A percentile compares a stretch with the other conserved stretches of the same genome.
Evolutionary conservation across 352 stramenopile species (phyloP).

Genomic region (Phytophthora crassamura): DNA sequence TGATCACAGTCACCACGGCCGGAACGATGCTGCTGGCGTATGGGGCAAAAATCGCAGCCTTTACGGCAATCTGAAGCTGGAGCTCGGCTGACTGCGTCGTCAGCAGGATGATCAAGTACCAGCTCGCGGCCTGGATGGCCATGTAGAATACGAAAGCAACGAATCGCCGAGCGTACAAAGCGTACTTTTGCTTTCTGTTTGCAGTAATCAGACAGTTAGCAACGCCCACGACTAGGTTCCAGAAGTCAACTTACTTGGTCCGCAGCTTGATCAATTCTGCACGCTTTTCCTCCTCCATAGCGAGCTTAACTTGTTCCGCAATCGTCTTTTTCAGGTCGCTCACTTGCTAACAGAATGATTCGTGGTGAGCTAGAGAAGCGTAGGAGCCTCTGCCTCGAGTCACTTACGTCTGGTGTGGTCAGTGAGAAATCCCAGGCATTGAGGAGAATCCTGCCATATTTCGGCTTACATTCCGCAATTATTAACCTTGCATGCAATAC

Average conservation of each 20-base stretch:
- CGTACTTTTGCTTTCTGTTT: conserved; percentile 57
- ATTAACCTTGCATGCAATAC: not conserved
- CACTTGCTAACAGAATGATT: conserved; percentile 45
- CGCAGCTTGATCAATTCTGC: conserved; percentile 53
- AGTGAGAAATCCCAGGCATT: conserved; percentile 82
- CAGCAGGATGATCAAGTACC: conserved; percentile 77
- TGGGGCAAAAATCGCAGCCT: conserved; percentile 50
- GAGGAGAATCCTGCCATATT: conserved; percentile 65
- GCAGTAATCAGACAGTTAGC: not conserved
- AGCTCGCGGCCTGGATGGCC: conserved; percentile 65
- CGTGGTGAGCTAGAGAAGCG: not conserved
- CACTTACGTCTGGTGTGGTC: conserved; percentile 46
- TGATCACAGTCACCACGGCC: conserved; percentile 77
- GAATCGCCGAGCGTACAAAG: conserved; percentile 57
- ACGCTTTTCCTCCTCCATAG: conserved; percentile 62
- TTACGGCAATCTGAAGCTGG: conserved; percentile 47
- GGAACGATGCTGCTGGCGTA: conserved; percentile 76
- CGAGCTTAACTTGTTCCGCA: conserved; percentile 64
- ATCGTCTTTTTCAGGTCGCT: conserved; percentile 66
- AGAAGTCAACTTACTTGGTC: conserved; percentile 43
- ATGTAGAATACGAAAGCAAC: conserved; percentile 68
- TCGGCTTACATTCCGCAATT: conserved; percentile 38
- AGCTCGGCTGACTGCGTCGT: conserved; percentile 75
- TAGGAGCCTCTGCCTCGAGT: not conserved
- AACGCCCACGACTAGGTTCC: not conserved